Conservation (phyloP, 2,329 filamentous ascomycete species). For the Geosmithia morbida region DNA sequence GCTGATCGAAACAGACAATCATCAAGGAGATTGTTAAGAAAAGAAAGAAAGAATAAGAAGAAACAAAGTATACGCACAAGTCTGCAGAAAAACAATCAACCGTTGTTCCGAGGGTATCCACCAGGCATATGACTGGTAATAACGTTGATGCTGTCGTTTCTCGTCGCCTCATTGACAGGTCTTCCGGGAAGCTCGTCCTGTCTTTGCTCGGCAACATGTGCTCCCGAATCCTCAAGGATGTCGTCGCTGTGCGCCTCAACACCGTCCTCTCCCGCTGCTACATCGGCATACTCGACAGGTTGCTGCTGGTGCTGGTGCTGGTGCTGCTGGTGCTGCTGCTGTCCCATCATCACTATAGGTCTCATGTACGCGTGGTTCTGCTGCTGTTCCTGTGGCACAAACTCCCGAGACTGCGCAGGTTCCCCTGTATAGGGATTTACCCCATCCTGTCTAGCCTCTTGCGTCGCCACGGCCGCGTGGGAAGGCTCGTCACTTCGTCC, state of each 20-base stretch:
- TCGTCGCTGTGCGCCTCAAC: not conserved
- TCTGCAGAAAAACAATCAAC: not conserved
- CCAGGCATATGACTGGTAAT: constrained; percentile 58
- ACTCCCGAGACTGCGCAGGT: constrained; percentile 9
- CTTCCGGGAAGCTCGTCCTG: constrained; percentile 5
- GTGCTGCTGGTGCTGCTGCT: constrained; percentile 5
- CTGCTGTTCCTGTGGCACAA: not conserved
- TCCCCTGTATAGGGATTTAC: constrained; percentile 43
- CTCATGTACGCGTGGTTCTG: constrained; percentile 3
- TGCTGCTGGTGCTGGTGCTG: constrained; percentile 6
- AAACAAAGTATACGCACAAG: too few relatives aligned
- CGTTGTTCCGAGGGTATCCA: constrained; percentile 37
- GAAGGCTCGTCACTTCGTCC: constrained; percentile 30
- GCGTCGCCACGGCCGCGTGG: constrained; percentile 32
- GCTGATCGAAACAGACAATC: too few relatives aligned
- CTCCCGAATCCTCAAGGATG: not conserved
- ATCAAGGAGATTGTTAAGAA: too few relatives aligned
- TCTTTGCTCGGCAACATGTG: too few relatives aligned
- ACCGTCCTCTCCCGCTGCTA: not conserved
- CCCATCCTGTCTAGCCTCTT: constrained; percentile 37
- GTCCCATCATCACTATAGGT: not conserved
- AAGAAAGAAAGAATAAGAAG: too few relatives aligned
- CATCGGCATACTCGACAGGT: not conserved
- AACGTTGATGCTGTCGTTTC: constrained; percentile 32
- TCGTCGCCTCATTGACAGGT: constrained; percentile 10